Conservation (phyloP, 2,329 filamentous ascomycete species). For the Sarocladium brachiariae region DNA sequence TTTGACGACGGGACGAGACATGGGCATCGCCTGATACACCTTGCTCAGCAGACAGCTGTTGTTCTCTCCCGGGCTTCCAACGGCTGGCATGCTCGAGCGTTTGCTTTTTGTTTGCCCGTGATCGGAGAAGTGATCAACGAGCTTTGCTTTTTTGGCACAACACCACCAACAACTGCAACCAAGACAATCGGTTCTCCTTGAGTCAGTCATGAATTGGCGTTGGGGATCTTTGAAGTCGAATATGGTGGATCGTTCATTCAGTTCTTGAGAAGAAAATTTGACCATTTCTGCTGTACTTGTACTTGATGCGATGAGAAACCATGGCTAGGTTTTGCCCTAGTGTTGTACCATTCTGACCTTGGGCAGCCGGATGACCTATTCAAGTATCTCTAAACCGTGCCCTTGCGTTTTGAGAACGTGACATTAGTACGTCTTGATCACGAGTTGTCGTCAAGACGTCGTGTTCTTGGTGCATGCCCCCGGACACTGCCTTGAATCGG, state of each 20-base stretch:
- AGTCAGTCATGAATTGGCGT: conserved; percentile 31
- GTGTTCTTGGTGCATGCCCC: no score
- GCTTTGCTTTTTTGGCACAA: conserved; percentile 25
- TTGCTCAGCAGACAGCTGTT: not conserved
- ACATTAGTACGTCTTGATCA: no score
- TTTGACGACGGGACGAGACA: conserved; percentile 9
- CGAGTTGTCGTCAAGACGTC: no score
- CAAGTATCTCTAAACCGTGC: no score
- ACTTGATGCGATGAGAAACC: not conserved
- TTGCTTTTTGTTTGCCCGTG: conserved; percentile 8
- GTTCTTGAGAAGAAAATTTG: conserved; percentile 4
- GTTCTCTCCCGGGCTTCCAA: not conserved
- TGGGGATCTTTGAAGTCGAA: conserved; percentile 26
- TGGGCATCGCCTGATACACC: not conserved
- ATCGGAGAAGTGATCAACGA: conserved; percentile 12
- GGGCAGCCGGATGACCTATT: no score
- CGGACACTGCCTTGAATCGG: no score
- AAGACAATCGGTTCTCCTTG: conserved; percentile 20
- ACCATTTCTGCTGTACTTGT: not conserved
- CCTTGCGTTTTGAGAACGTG: no score
- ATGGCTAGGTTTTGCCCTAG: not conserved
- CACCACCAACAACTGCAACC: conserved; percentile 14
- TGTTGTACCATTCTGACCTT: no score
- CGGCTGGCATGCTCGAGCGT: not conserved
- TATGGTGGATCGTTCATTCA: conserved; percentile 7